Base-by-base conservation (phyloP, 176 grass and related monocot genomes). In the Cocos nucifera region DNA sequence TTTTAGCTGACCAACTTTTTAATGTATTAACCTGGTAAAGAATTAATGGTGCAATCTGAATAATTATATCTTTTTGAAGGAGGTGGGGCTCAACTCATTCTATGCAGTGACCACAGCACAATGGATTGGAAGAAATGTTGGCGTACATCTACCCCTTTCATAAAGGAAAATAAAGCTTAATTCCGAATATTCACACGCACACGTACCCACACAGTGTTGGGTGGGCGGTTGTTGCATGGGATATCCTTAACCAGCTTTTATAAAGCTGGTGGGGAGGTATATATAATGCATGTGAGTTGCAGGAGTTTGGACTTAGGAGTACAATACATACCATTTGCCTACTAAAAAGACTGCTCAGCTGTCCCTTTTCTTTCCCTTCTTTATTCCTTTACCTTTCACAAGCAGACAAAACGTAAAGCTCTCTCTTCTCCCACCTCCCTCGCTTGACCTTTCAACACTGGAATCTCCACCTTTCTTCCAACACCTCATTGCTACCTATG, bases 321-420 rank as follows among this genome's bases (percentile, higher is more conserved):
- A 73, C 82, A 59, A 50, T 18, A 55, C 53, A 81, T 75, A 57
- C 69, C 69, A 70, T 82, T 95, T 85, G 75, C 85, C 70, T 79
- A 51, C 69, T 77, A 44, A 64, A 51, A 89, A 84, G 86, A 84
- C 78, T 79, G 75, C 64, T 77, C 64, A 29, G 20, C 73, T 55
- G 71, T 70, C 58, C 53, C 26, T 73, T 77, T 89, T 53, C 49
- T 51, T 59, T 44, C 6, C 32, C 70, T 78, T 78, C 79, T 85
- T 78, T 89, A 85, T 75, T 67, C 66, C 53, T 78, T 75, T 22
- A 56, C 75, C 71, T 53, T 67, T 54, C 64, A 67, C 51, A 28
- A 67, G 8, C 25, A 6, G 17, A 67, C 64, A 67, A 66, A 54
- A 21, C 48, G 0, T 32, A 67, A 67, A 67, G 51, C 51, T 50